A percentile compares a stretch with the other conserved stretches of the same genome.
phyloP scores from a whole-genome alignment of 768 basidiomycete species.

The Lepiota venenata region DNA sequence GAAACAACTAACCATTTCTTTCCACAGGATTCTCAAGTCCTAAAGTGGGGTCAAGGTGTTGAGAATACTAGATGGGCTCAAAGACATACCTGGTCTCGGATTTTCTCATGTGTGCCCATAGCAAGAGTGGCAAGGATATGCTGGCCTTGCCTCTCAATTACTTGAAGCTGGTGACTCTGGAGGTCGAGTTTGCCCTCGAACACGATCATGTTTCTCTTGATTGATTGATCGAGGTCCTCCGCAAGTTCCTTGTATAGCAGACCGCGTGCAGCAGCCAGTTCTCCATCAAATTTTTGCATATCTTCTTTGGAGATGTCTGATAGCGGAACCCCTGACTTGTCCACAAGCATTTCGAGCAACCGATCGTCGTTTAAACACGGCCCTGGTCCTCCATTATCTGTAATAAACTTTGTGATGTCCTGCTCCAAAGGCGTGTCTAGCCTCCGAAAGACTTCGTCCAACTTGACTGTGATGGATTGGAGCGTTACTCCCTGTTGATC shows the following conservation, averaged over 20 bases:
- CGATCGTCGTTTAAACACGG: constrained; percentile 29
- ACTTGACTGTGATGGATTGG: constrained; percentile 24
- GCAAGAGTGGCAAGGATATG: not conserved
- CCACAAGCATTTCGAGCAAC: constrained; percentile 27
- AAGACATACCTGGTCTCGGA: constrained; percentile 33
- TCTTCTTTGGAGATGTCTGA: constrained; percentile 17
- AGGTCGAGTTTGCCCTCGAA: constrained; percentile 47
- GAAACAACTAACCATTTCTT: constrained; percentile 5
- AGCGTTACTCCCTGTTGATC: constrained; percentile 18
- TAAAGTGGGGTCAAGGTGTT: not conserved
- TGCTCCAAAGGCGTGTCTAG: constrained; percentile 36
- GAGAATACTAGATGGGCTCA: not conserved
- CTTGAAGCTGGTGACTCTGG: constrained; percentile 26
- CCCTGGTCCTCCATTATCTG: constrained; percentile 34
- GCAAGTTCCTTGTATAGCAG: constrained; percentile 28
- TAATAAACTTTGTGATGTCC: constrained; percentile 35
- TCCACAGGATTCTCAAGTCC: constrained; percentile 10
- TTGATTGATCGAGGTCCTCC: constrained; percentile 33
- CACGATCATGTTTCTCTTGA: constrained; percentile 34
- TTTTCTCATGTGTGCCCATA: constrained; percentile 40
- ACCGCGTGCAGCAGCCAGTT: constrained; percentile 15
- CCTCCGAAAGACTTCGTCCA: constrained; percentile 33
- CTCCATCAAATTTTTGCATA: not conserved
- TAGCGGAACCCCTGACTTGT: constrained; percentile 27
- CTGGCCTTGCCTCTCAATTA: constrained; percentile 12